Evolutionary conservation across 2,329 filamentous ascomycete species (phyloP).

Genomic region (Colletotrichum cereale): DNA sequence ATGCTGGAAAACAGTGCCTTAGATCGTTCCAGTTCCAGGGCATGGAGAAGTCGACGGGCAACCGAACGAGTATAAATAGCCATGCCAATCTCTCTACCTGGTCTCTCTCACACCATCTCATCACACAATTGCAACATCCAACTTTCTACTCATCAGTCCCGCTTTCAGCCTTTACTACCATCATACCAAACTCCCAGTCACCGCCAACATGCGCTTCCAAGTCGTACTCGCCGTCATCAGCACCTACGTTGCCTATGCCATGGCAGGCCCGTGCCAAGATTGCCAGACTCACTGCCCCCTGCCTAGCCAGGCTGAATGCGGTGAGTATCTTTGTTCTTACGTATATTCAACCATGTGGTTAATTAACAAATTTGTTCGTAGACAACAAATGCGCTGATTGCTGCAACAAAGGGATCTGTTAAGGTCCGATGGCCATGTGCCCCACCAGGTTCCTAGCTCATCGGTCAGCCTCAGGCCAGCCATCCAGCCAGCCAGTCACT

Average conservation of each 20-base stretch:
- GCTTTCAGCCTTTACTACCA: not conserved
- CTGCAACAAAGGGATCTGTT: too few relatives aligned
- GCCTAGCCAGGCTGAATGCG: slow-evolving; percentile 25
- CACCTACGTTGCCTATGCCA: slow-evolving; percentile 17
- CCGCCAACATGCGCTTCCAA: slow-evolving; percentile 22
- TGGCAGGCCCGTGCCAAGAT: slow-evolving; percentile 22
- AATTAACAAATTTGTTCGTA: not conserved
- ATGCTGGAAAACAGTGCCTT: not conserved
- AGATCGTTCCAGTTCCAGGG: too few relatives aligned
- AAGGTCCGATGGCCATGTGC: too few relatives aligned
- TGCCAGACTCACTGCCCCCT: slow-evolving; percentile 22
- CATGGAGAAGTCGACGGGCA: not conserved
- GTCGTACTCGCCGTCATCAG: slow-evolving; percentile 17
- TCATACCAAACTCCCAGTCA: not conserved
- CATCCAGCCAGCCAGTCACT: too few relatives aligned
- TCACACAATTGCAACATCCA: slow-evolving; percentile 3
- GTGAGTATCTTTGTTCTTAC: not conserved
- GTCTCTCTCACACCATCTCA: not conserved
- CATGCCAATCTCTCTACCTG: not conserved
- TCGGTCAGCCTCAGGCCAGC: too few relatives aligned
- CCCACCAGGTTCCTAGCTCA: too few relatives aligned
- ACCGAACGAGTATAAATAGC: not conserved
- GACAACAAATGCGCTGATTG: slow-evolving; percentile 14
- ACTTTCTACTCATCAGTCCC: not conserved
- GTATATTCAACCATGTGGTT: rapidly evolving